Conservation (phyloP, 345 rosid genomes). For the Eucalyptus pauciflora region DNA sequence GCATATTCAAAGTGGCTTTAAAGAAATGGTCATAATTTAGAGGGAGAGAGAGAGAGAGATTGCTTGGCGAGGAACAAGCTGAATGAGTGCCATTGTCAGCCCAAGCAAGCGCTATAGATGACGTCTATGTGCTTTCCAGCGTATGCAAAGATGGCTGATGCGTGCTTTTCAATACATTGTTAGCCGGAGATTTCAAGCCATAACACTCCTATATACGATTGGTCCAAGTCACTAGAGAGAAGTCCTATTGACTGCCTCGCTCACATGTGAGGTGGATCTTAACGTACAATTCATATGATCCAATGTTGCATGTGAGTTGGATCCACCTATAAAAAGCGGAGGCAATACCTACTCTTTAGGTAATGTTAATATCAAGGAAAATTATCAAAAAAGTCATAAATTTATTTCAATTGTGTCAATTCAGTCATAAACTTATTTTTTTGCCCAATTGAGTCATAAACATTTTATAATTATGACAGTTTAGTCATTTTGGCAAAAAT, state of each 20-base stretch:
- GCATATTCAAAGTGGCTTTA: no score
- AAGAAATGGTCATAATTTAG: neutral
- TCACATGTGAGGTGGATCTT: neutral
- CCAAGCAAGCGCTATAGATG: neutral
- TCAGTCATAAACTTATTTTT: fast-evolving
- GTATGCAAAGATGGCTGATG: neutral
- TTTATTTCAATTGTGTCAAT: fast-evolving
- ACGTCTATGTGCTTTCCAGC: neutral
- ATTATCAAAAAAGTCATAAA: no score
- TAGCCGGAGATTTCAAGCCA: neutral
- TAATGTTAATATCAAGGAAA: fast-evolving
- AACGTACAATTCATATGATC: no score
- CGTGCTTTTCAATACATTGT: neutral
- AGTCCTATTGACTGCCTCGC: neutral
- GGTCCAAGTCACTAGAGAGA: neutral
- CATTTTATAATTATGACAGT: no score
- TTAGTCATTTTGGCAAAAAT: fast-evolving
- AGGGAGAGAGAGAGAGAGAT: no score
- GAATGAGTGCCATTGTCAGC: neutral
- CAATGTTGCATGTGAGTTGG: neutral
- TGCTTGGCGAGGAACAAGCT: no score
- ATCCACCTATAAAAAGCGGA: neutral
- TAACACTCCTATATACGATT: neutral
- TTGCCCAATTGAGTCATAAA: no score
- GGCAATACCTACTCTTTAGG: neutral